Base-by-base conservation (phyloP, 495 filamentous ascomycete genomes). In the Aspergillus incahuasiensis region DNA sequence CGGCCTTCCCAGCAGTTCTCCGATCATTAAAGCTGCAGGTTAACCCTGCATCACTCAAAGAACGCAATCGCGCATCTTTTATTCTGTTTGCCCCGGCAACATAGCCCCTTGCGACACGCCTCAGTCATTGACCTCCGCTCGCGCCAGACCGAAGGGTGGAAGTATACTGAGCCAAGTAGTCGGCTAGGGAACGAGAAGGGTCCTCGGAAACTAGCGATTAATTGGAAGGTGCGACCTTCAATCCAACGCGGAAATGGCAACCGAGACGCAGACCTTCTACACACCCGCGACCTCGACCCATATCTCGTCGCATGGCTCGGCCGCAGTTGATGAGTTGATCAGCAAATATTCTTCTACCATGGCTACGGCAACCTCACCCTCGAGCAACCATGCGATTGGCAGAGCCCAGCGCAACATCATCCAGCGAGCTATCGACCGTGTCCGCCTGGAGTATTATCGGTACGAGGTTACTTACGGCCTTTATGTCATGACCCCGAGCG, bases 391-490 rank as follows among this genome's bases (percentile, higher is more conserved):
- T 22, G 25, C 41, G 40, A 43, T 62, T 39, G 49, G 51, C 19
- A 61, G 59, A 20, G 38, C 62, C 16, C 61, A 55, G 15, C 64
- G 62, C 25, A 70, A 68, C 48, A 51, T 65, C 4, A 15, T 73
- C 28, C 67, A 67, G 52, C 67, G 70, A 22, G 34, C 79, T 35
- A 53, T 78, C 51, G 77, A 80, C 50, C 80, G 80, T 64, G 70
- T 88, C 22, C 78, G 78, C 58, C 77, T 84, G 46, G 86, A 86
- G 66, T 81, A 84, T 59, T 90, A 90, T 65, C 86, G 87, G 62
- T 89, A 88, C 65, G 86, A 89, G 67, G 86, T 89, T 57, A 88
- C 86, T 8, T 86, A 86, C 63, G 79, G 82, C 32, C 72, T 88
- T 20, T 90, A 90, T 68, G 87, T 89, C 72, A 76, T 90, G 61